Evolutionary conservation across 805 yeast genomes (phyloP).

Genomic region (Metschnikowia chrysomelidarum): DNA sequence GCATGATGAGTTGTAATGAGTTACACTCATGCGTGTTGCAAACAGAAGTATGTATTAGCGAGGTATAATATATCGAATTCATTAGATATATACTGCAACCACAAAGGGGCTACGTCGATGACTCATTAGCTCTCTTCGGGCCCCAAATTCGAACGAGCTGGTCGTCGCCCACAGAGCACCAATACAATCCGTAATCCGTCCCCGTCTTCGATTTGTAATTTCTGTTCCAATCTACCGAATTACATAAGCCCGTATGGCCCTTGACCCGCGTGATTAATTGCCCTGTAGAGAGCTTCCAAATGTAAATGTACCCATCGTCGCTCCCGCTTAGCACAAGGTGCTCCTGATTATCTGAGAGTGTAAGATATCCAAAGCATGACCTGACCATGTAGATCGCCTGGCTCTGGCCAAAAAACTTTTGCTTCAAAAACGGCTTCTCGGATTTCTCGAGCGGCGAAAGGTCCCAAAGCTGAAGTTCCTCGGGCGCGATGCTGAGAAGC

Average conservation of each 20-base stretch:
- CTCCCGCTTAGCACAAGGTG: conserved; percentile 76
- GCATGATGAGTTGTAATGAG: conserved; percentile 42
- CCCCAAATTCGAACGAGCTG: conserved; percentile 68
- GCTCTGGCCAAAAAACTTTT: conserved; percentile 68
- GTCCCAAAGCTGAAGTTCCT: conserved; percentile 82
- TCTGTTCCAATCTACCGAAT: conserved; percentile 73
- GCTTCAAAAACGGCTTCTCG: conserved; percentile 50
- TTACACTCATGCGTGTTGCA: no score
- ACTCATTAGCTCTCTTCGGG: no score
- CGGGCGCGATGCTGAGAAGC: conserved; percentile 66
- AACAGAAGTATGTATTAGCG: not conserved
- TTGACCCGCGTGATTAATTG: conserved; percentile 57
- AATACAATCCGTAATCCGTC: conserved; percentile 44
- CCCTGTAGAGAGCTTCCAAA: conserved; percentile 77
- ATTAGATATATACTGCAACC: not conserved
- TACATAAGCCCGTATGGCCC: conserved; percentile 68
- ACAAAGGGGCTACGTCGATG: no score
- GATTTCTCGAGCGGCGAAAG: conserved; percentile 33
- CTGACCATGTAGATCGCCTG: conserved; percentile 71
- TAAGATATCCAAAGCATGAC: conserved; percentile 70
- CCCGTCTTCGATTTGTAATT: conserved; percentile 19
- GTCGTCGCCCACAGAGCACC: conserved; percentile 90
- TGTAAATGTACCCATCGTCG: conserved; percentile 72
- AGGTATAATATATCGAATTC: not conserved
- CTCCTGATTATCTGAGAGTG: conserved; percentile 41